Evolutionary conservation across 768 basidiomycete species (phyloP).

Genomic region (Suillus ampliporus): DNA sequence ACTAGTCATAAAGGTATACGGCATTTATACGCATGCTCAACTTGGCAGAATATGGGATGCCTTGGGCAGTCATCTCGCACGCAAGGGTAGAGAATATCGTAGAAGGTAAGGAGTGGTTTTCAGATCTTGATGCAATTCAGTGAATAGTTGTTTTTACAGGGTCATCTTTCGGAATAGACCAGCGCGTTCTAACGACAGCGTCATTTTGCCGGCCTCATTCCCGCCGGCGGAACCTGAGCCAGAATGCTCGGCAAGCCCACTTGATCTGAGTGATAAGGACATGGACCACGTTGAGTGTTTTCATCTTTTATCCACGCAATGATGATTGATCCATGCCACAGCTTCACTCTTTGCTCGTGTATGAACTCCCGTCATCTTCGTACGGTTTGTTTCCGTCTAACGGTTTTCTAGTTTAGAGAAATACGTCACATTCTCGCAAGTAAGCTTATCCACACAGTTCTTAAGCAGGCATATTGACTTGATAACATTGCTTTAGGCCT

Average conservation of each 20-base stretch:
- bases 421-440: slow-evolving; percentile 38
- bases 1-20: slow-evolving; percentile 54
- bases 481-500: slow-evolving; percentile 20
- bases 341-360: slow-evolving; percentile 69
- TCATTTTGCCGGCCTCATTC: slow-evolving; percentile 60
- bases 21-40: slow-evolving; percentile 55
- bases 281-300: slow-evolving; percentile 48
- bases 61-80: slow-evolving; percentile 46
- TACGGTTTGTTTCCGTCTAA: slow-evolving; percentile 36
- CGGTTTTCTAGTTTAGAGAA: slow-evolving; percentile 47
- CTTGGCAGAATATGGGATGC: slow-evolving; percentile 54
- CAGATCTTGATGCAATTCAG: neutral
- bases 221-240: slow-evolving; percentile 40
- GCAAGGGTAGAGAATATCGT: slow-evolving; percentile 58
- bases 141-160: slow-evolving; percentile 31
- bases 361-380: slow-evolving; percentile 22
- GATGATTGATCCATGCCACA: slow-evolving; percentile 24
- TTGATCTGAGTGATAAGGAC: slow-evolving; percentile 49
- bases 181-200: slow-evolving; percentile 41
- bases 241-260: slow-evolving; percentile 23
- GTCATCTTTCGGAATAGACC: slow-evolving; percentile 51
- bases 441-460: slow-evolving; percentile 1
- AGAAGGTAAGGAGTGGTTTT: slow-evolving; percentile 44
- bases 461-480: neutral
- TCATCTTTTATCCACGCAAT: neutral